Base-by-base conservation (phyloP, 306 rosid species). In the Acacia crassicarpa region DNA sequence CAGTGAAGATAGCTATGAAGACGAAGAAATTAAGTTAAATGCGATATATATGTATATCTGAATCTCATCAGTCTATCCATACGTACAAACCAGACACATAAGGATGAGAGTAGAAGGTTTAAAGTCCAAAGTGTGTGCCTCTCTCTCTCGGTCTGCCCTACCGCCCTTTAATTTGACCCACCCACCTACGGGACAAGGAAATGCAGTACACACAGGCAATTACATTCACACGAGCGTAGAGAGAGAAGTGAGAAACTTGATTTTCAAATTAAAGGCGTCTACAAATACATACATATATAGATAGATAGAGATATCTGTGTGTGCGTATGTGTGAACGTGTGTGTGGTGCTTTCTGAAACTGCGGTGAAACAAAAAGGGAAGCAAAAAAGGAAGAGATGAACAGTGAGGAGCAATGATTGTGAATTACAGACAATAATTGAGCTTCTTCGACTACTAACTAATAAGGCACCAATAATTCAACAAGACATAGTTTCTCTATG, bases 361-460 rank as follows among this genome's bases (percentile, higher is more conserved):
- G 65, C 78, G 5, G 66, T 10, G 66, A 65, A 76, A 80, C 56
- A 13, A 66, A 85, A 79, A 58, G 45, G 8, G 76, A 23, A 80
- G 56, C 73, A 43, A 79, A 66, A 72, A 71, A 71, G 72, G 56
- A 27, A 40, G 78, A 83, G 86, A 72, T 78, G 80, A 84, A 91
- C 86, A 86, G 91, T 86, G 84, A 75, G 41, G 59, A 77, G 67
- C 93, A 91, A 91, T 91, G 81, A 91, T 91, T 87, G 95, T 73
- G 80, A 88, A 81, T 56, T 80, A 73, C 82, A 85, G 79, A 80
- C 93, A 91, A 91, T 91, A 89, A 91, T 91, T 89, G 95, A 91
- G 88, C 72, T 82, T 73, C 82, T 81, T 74, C 81, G 40, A 81
- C 84, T 46, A 53, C 86, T 77, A 35, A 81, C 84, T 41, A 59